phyloP scores from a whole-genome alignment of 116 monocot genomes.

The Zostera marina region DNA sequence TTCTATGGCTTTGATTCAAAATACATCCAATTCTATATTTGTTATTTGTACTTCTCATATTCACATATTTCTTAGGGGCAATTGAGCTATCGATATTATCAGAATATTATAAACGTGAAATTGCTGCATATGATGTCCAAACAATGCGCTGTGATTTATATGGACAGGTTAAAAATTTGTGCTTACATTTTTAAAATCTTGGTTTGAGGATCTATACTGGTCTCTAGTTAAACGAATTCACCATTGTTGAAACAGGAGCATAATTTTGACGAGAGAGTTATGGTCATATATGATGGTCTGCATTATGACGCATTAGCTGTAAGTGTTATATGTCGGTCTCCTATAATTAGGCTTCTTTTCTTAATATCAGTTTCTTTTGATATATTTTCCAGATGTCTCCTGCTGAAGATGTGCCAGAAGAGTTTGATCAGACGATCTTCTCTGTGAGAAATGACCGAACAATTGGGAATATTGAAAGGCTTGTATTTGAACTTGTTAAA shows the following conservation, averaged over 20 bases:
- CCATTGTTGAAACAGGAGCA: conserved; percentile 38
- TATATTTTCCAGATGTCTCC: conserved; percentile 56
- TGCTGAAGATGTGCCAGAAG: conserved; percentile 68
- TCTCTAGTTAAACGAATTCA: neutral
- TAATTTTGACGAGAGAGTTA: conserved; percentile 69
- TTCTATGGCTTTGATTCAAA: no score
- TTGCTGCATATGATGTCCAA: conserved; percentile 96
- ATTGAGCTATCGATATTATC: conserved; percentile 89
- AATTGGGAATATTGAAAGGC: conserved; percentile 46
- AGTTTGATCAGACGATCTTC: conserved; percentile 96
- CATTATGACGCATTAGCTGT: conserved; percentile 98
- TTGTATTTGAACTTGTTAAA: conserved; percentile 63
- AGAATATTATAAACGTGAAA: conserved; percentile 83
- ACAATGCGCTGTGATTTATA: conserved; percentile 89
- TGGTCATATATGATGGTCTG: conserved; percentile 95
- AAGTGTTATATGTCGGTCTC: conserved; percentile 18
- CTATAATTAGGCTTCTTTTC: neutral
- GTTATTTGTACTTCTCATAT: neutral
- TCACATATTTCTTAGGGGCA: conserved; percentile 38
- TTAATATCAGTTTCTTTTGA: neutral
- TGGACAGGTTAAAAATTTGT: conserved; percentile 54
- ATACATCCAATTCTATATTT: neutral
- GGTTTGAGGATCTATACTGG: neutral
- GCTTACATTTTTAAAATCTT: neutral
- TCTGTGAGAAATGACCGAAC: conserved; percentile 35